These are phyloP conservation scores for Conticribra weissflogii DNA, from an alignment of 108 stramenopile species.

Conservation along the genomic window DNA sequence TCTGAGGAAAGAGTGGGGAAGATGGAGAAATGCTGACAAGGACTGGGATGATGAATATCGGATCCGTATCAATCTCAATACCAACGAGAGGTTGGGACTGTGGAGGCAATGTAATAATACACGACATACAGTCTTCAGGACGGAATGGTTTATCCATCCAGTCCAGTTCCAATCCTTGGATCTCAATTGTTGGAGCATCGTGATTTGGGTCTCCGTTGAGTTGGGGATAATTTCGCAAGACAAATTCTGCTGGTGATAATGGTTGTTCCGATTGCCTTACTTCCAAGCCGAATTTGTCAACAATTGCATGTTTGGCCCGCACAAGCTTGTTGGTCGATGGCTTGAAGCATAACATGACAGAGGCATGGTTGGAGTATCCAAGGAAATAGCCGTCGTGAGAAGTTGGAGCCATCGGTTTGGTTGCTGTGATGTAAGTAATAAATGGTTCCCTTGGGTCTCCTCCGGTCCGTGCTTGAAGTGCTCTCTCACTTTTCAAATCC, in stretches of 20 bases:
- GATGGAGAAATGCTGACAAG: background rate
- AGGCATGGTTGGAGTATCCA: background rate
- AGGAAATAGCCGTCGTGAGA: background rate
- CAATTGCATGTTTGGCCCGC: background rate
- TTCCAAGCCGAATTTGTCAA: background rate
- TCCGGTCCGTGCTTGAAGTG: background rate
- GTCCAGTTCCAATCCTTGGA: background rate
- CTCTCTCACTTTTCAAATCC: background rate
- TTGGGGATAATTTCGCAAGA: background rate
- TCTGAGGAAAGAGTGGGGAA: background rate
- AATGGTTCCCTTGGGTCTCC: background rate
- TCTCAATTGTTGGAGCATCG: background rate
- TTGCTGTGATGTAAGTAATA: background rate
- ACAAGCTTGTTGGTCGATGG: background rate
- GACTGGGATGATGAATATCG: constrained; percentile 4
- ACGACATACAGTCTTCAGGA: constrained; percentile 4
- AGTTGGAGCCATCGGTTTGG: background rate
- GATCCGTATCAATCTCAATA: background rate
- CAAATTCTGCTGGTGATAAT: background rate
- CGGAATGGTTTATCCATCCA: constrained; percentile 3
- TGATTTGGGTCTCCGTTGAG: background rate
- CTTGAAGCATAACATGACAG: background rate
- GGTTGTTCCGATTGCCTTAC: background rate
- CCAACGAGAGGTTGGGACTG: background rate
- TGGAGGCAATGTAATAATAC: constrained; percentile 3